Conservation (phyloP, 1,139 yeast genomes). For the Trichomonascaceae sp. region DNA sequence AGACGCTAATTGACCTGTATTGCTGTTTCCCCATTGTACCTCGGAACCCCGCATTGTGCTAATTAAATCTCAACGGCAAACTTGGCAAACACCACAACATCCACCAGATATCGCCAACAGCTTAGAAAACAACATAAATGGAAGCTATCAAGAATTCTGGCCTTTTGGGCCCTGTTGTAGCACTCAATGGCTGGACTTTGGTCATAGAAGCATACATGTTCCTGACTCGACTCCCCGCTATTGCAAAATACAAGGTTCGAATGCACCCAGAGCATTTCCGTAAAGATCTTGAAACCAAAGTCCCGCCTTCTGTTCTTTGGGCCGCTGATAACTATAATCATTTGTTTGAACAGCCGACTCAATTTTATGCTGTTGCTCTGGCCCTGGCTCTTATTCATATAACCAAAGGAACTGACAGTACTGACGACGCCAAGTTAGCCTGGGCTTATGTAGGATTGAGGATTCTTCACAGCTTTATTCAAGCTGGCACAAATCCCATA, state of each 20-base stretch:
- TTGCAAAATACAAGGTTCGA: not conserved
- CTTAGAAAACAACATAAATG: not conserved
- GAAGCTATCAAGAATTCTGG: not conserved
- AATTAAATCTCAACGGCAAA: not conserved
- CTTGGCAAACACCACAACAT: not conserved
- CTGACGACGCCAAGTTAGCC: not conserved
- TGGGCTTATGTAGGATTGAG: not conserved
- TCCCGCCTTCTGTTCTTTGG: not conserved
- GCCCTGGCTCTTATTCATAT: not conserved
- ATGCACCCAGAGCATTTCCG: not conserved
- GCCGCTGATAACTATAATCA: not conserved
- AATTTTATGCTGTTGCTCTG: not conserved
- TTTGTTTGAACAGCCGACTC: not conserved
- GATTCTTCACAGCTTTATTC: not conserved
- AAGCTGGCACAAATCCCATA: not conserved
- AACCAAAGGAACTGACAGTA: not conserved
- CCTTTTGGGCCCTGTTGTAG: not conserved
- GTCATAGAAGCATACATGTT: not conserved
- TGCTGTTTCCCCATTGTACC: not conserved
- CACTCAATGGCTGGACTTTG: not conserved
- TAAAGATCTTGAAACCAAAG: not conserved
- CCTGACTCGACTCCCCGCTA: not conserved
- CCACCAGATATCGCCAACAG: not conserved
- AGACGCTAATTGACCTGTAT: not conserved
- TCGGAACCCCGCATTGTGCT: not conserved